These are phyloP conservation scores for Penicillium steckii DNA, from an alignment of 495 filamentous ascomycete genomes.

Conservation along the genomic window DNA sequence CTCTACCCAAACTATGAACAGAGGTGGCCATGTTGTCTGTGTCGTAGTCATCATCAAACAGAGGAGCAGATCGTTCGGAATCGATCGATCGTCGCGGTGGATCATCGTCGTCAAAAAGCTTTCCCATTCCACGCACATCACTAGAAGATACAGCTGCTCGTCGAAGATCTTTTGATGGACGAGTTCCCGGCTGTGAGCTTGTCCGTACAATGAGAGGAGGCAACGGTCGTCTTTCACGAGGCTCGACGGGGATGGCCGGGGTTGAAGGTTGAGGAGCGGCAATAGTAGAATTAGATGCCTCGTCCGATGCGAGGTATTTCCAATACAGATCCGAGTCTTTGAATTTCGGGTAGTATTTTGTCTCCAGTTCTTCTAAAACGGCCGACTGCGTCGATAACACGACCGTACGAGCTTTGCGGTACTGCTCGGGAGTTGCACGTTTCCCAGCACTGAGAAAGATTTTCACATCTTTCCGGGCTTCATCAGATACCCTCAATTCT, in stretches of 20 bases:
- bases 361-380: conserved; percentile 79
- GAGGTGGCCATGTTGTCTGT: conserved; percentile 62
- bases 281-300: conserved; percentile 54
- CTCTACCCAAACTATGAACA: conserved; percentile 53
- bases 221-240: conserved; percentile 37
- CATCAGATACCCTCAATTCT: conserved; percentile 73
- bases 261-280: conserved; percentile 22
- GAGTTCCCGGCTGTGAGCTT: conserved; percentile 34
- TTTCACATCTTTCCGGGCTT: conserved; percentile 65
- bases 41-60: conserved; percentile 69
- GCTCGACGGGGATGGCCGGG: conserved; percentile 25
- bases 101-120: conserved; percentile 46
- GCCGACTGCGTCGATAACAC: conserved; percentile 80
- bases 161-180: conserved; percentile 48
- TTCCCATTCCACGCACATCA: conserved; percentile 47
- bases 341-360: conserved; percentile 77
- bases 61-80: conserved; percentile 49
- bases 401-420: conserved; percentile 77
- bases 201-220: conserved; percentile 44
- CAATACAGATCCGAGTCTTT: conserved; percentile 90
- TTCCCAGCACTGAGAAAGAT: conserved; percentile 75
- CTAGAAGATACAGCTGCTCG: conserved; percentile 57
- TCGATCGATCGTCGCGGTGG: conserved; percentile 57
- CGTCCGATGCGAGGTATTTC: conserved; percentile 90
- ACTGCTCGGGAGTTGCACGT: conserved; percentile 74